These are phyloP conservation scores for Sphaerobolus stellatus DNA, from an alignment of 1,284 basidiomycete genomes.

Conservation along the genomic window DNA sequence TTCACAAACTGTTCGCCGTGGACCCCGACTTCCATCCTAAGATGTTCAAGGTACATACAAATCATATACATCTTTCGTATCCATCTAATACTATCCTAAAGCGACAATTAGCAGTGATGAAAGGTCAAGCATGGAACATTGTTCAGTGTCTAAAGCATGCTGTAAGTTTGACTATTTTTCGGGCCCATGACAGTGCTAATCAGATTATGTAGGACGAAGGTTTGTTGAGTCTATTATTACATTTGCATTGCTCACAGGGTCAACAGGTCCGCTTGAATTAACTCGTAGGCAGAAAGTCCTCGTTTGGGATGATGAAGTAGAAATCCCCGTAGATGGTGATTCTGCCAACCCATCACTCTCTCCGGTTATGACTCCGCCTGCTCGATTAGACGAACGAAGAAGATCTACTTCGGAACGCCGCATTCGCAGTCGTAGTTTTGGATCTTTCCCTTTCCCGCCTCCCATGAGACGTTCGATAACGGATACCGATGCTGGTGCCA, in stretches of 20 bases:
- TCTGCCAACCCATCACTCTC: constrained; percentile 28
- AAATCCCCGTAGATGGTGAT: constrained; percentile 61
- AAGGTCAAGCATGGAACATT: constrained; percentile 91
- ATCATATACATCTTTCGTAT: neutral
- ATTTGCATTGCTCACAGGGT: constrained; percentile 18
- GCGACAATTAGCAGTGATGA: constrained; percentile 86
- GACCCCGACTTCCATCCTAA: constrained; percentile 85
- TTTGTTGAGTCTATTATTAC: constrained; percentile 22
- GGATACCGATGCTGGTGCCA: constrained; percentile 47
- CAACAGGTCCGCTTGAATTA: constrained; percentile 75
- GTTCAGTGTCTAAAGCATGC: constrained; percentile 76
- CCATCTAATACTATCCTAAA: constrained; percentile 27
- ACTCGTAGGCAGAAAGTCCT: constrained; percentile 75
- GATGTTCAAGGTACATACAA: constrained; percentile 69
- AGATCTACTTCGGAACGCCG: constrained; percentile 42
- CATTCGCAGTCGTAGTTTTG: constrained; percentile 21
- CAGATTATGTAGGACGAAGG: constrained; percentile 54
- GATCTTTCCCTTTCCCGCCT: constrained; percentile 63
- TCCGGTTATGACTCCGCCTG: neutral
- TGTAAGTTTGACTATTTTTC: constrained; percentile 43
- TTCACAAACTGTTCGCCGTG: constrained; percentile 74
- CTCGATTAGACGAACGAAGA: neutral
- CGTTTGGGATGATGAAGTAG: constrained; percentile 84
- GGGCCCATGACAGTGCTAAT: constrained; percentile 11
- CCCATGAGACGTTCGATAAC: constrained; percentile 61